Percentiles rank a stretch among this genome's conserved stretches.
Conservation (phyloP, 495 filamentous ascomycete species). For the Choiromyces venosus region DNA sequence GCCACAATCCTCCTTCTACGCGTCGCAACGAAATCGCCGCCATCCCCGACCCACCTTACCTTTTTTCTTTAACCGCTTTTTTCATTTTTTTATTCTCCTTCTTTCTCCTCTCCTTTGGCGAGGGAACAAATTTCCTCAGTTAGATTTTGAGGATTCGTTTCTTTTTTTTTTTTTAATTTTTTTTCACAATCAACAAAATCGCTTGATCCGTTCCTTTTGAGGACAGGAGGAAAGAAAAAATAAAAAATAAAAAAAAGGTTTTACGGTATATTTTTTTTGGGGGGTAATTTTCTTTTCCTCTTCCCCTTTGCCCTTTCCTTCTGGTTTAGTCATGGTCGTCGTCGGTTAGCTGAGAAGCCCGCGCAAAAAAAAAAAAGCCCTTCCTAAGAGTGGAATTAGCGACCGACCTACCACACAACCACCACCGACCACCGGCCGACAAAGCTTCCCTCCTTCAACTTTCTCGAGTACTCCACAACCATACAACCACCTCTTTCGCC, state of each 20-base stretch:
- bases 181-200: not conserved
- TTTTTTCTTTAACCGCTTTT: not conserved
- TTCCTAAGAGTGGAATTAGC: not conserved
- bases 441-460: constrained; percentile 1
- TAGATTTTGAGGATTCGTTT: not conserved
- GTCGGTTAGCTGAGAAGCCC: constrained; percentile 2
- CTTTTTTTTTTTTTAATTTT: not conserved
- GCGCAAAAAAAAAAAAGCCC: not conserved
- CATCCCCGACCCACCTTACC: not conserved
- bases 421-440: not conserved
- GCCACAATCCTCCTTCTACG: not conserved
- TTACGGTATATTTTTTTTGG: too few species aligned
- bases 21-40: not conserved
- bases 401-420: not conserved
- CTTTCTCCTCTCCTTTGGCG: not conserved
- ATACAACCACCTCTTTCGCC: not conserved
- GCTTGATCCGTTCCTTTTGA: not conserved
- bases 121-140: too few species aligned
- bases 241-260: not conserved
- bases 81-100: not conserved
- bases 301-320: not conserved
- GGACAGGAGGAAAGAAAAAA: not conserved
- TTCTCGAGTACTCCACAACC: not conserved
- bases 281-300: not conserved
- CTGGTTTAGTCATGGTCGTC: not conserved